Conservation (phyloP, 495 filamentous ascomycete genomes). For the Tetracladium marchalianum region DNA sequence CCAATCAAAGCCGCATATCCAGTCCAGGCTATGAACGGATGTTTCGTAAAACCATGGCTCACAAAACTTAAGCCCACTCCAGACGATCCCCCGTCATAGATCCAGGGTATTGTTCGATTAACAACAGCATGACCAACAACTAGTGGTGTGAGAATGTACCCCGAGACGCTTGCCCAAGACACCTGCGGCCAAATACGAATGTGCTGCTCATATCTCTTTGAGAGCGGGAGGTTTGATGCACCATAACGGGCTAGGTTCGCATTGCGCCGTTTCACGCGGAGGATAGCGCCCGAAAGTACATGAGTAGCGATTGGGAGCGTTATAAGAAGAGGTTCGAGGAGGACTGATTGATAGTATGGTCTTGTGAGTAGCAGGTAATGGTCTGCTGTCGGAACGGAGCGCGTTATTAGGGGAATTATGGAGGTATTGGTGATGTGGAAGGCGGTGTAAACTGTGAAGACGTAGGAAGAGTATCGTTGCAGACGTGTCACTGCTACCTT, state of each 20-base stretch:
- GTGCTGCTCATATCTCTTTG: slow-evolving; percentile 6
- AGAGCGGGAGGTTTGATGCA: slow-evolving; percentile 23
- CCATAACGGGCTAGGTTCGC: slow-evolving; percentile 63
- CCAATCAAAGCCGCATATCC: slow-evolving; percentile 60
- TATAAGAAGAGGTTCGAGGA: slow-evolving; percentile 53
- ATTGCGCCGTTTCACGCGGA: slow-evolving; percentile 63
- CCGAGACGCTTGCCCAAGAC: slow-evolving; percentile 53
- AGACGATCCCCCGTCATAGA: slow-evolving; percentile 72
- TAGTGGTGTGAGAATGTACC: slow-evolving; percentile 54
- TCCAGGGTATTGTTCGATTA: slow-evolving; percentile 59
- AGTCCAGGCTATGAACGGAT: slow-evolving; percentile 50
- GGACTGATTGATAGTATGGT: slow-evolving; percentile 73
- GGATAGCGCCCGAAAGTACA: slow-evolving; percentile 55
- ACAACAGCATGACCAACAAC: slow-evolving; percentile 60
- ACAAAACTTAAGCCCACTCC: slow-evolving; percentile 74
- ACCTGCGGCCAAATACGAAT: slow-evolving; percentile 54
- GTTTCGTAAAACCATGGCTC: slow-evolving; percentile 72
- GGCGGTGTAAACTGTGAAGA: slow-evolving; percentile 66
- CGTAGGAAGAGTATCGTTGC: slow-evolving; percentile 82
- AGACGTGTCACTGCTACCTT: slow-evolving; percentile 54
- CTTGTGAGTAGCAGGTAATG: slow-evolving; percentile 58
- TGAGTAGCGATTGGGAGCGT: slow-evolving; percentile 46
- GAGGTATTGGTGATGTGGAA: slow-evolving; percentile 77
- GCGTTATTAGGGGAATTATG: slow-evolving; percentile 53
- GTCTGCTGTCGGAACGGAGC: slow-evolving; percentile 43